phyloP scores from a whole-genome alignment of 1,284 basidiomycete species.

The Cutaneotrichosporon sp. region DNA sequence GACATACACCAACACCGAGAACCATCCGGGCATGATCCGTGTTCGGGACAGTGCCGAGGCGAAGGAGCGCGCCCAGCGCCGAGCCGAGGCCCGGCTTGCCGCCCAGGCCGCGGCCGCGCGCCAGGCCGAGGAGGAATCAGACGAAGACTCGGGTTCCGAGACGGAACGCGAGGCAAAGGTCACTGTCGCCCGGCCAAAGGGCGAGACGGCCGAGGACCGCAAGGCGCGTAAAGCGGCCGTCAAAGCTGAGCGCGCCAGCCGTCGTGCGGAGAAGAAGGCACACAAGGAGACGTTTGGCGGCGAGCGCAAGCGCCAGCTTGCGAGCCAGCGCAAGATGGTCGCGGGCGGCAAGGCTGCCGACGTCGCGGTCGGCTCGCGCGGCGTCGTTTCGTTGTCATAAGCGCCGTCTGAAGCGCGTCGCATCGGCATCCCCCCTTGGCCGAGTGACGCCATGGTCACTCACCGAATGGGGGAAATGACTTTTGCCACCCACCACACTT shows the following conservation, averaged over 20 bases:
- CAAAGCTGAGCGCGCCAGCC: slow-evolving; percentile 69
- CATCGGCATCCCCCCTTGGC: not conserved
- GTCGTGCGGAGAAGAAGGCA: slow-evolving; percentile 74
- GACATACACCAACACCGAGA: slow-evolving; percentile 92
- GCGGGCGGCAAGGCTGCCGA: slow-evolving; percentile 45
- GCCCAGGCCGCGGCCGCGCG: slow-evolving; percentile 9
- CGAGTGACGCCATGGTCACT: not conserved
- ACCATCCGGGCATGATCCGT: slow-evolving; percentile 80
- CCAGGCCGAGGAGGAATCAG: slow-evolving; percentile 34
- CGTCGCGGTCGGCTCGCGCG: slow-evolving; percentile 25
- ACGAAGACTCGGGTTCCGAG: slow-evolving; percentile 46
- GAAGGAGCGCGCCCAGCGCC: slow-evolving; percentile 24
- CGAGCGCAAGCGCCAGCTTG: slow-evolving; percentile 69
- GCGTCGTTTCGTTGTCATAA: slow-evolving; percentile 37
- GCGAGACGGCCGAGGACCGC: slow-evolving; percentile 80
- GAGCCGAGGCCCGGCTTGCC: slow-evolving; percentile 16
- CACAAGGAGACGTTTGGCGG: slow-evolving; percentile 67
- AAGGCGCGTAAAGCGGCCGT: slow-evolving; percentile 81
- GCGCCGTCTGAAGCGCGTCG: not conserved
- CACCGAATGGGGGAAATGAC: too few species aligned
- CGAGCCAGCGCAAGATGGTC: slow-evolving; percentile 46
- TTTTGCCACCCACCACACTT: too few species aligned
- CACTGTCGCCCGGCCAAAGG: slow-evolving; percentile 61
- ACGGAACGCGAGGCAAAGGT: slow-evolving; percentile 17
- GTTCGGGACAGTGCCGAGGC: slow-evolving; percentile 54